phyloP scores from a whole-genome alignment of 306 rosid genomes.

The Carpinus viminea region DNA sequence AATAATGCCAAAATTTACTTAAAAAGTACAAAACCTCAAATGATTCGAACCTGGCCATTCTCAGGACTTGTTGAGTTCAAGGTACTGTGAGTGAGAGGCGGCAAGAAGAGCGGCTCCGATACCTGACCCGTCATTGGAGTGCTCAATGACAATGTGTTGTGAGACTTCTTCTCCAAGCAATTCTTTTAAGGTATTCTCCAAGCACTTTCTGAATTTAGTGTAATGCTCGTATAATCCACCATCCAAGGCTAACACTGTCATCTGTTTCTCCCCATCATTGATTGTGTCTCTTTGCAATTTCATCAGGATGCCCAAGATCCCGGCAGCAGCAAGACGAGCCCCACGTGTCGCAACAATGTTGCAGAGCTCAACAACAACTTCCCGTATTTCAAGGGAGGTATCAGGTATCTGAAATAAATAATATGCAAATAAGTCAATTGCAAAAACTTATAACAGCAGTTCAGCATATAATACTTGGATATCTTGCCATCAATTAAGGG shows the following conservation, averaged over 20 bases:
- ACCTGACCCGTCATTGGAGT: constrained; percentile 86
- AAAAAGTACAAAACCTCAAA: constrained; percentile 28
- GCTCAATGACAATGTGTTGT: constrained; percentile 55
- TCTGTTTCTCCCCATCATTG: constrained; percentile 68
- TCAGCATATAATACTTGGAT: too few relatives aligned
- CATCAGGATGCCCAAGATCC: constrained; percentile 76
- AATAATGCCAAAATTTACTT: too few relatives aligned
- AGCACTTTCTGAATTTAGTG: constrained; percentile 56
- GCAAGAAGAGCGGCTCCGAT: constrained; percentile 92
- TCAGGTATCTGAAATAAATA: constrained; percentile 51
- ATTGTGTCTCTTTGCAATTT: constrained; percentile 77
- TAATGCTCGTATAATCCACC: constrained; percentile 95
- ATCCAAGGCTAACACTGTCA: constrained; percentile 77
- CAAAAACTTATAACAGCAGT: too few relatives aligned
- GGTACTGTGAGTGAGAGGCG: constrained; percentile 85
- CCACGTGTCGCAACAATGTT: constrained; percentile 83
- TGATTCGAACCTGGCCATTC: constrained; percentile 24
- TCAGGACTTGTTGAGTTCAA: constrained; percentile 57
- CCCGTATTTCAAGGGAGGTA: constrained; percentile 71
- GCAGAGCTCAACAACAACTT: constrained; percentile 55
- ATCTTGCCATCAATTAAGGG: too few relatives aligned
- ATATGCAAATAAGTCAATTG: too few relatives aligned
- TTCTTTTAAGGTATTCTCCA: constrained; percentile 78
- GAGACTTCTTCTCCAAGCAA: constrained; percentile 76
- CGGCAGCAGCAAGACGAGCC: constrained; percentile 87